Evolutionary conservation across 2,329 filamentous ascomycete genomes (phyloP), one percentile per base, ranked within the genome.

Genomic region (Rhynchosporium agropyri): DNA sequence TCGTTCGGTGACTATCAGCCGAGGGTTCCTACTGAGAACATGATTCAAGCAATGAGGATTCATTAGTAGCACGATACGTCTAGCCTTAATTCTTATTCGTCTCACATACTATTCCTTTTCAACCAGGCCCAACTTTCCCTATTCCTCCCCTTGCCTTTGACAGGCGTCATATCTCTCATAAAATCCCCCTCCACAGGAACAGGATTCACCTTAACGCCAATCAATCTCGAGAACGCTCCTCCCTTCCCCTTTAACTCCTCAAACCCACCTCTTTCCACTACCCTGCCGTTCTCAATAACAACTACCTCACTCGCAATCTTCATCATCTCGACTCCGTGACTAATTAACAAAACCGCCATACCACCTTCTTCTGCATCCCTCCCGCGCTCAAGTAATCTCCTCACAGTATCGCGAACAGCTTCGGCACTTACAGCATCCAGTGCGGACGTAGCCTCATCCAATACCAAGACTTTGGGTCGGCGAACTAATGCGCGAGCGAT

Each of bases 291-390:
- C n/a, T 90, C 83, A 33, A 96, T 80, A 63, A 97, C 85, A 0
- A 94, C 79, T 7, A 97, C 79, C 50, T 84, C 81, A 73, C 92
- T 87, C 0, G 89, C 90, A 63, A 91, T 84, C 62, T 83, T 81
- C 90, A 98, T 97, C 91, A 97, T 96, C 72, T 94, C 89, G 65
- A 79, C 81, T 62, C 83, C 85, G 76, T 97, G 94, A 55, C 92
- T 97, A 45, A 96, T 88, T 29, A 96, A 82, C 15, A 97, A 80
- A 0, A 96, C 85, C 0, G 89, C 89, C 74, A 91, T 83, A 0
- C 78, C 79, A 3, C 71, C 65, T 12, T 70, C 70, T 29, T 61
- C 61, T 5, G 45, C 51, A 10, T 58, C 51, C 13, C 59, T 54
- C 7, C 58, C 48, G 50, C 64, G 60, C 28, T 64, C 55, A 12